A percentile compares a stretch with the other conserved stretches of the same genome.
Evolutionary conservation across 257 asterid genomes (phyloP).

Genomic region (Nicotiana tomentosiformis): DNA sequence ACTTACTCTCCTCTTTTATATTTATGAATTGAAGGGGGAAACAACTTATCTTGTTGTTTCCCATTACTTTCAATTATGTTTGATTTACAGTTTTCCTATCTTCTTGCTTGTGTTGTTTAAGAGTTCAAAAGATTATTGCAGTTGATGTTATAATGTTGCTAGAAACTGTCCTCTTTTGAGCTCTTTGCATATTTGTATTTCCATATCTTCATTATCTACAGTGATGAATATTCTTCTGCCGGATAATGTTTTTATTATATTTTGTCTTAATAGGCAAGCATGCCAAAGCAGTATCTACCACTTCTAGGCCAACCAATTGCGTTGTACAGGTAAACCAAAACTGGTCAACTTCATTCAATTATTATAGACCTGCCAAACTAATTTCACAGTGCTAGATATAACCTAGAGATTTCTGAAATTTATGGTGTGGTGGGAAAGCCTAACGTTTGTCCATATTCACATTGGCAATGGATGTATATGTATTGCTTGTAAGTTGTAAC

Average conservation of each 20-base stretch:
- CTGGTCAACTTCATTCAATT: background rate
- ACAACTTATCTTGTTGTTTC: background rate
- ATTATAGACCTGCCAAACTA: background rate
- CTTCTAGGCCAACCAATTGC: slow-evolving; percentile 98
- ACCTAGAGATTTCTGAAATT: background rate
- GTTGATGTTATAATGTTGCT: background rate
- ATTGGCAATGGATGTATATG: background rate
- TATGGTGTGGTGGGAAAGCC: background rate
- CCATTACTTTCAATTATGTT: background rate
- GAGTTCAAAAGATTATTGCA: background rate
- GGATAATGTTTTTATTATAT: slow-evolving; percentile 27
- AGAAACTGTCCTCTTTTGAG: background rate
- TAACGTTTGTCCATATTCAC: background rate
- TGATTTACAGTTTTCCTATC: background rate
- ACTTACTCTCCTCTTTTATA: background rate
- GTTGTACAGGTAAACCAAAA: slow-evolving; percentile 66
- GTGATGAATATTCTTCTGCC: slow-evolving; percentile 1
- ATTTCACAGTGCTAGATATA: background rate
- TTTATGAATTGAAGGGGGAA: background rate
- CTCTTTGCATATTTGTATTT: slow-evolving; percentile 2
- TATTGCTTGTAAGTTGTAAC: background rate
- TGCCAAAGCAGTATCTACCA: slow-evolving; percentile 99
- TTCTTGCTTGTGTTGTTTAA: background rate
- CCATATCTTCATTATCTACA: background rate
- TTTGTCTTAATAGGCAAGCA: slow-evolving; percentile 70